These are phyloP conservation scores for Phytophthora meadii DNA, from an alignment of 352 stramenopile genomes.

Conservation along the genomic window DNA sequence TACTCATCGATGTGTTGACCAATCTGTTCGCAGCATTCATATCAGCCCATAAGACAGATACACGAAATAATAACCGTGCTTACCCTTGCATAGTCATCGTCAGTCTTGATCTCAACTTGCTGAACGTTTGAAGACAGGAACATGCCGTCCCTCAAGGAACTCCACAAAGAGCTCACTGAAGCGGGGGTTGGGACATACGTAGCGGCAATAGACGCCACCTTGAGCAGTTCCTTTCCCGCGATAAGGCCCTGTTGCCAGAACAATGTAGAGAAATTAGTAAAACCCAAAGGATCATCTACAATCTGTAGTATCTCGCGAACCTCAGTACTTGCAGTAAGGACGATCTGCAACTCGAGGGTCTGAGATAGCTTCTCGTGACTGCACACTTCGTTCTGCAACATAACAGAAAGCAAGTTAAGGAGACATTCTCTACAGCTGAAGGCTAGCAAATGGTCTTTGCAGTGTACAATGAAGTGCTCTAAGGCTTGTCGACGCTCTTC, in stretches of 20 bases:
- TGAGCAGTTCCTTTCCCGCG: conserved; percentile 83
- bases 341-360: conserved; percentile 84
- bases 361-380: conserved; percentile 85
- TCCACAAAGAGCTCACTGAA: conserved; percentile 82
- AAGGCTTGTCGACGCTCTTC: conserved; percentile 87
- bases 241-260: conserved; percentile 64
- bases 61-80: conserved; percentile 4
- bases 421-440: conserved; percentile 1
- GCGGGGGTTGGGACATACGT: conserved; percentile 81
- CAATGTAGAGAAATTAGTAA: neutral
- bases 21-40: conserved; percentile 50
- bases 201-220: conserved; percentile 74
- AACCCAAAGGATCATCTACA: neutral
- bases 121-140: conserved; percentile 83
- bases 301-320: conserved; percentile 34
- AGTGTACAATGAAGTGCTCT: conserved; percentile 86
- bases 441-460: neutral
- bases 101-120: conserved; percentile 87
- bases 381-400: conserved; percentile 83
- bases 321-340: conserved; percentile 84
- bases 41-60: neutral
- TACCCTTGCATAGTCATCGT: conserved; percentile 87
- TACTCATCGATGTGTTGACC: conserved; percentile 89
- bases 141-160: conserved; percentile 81
- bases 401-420: neutral